Base-by-base conservation (phyloP, 192 early-diverging fungal genomes). In the Coemansia sp. region DNA sequence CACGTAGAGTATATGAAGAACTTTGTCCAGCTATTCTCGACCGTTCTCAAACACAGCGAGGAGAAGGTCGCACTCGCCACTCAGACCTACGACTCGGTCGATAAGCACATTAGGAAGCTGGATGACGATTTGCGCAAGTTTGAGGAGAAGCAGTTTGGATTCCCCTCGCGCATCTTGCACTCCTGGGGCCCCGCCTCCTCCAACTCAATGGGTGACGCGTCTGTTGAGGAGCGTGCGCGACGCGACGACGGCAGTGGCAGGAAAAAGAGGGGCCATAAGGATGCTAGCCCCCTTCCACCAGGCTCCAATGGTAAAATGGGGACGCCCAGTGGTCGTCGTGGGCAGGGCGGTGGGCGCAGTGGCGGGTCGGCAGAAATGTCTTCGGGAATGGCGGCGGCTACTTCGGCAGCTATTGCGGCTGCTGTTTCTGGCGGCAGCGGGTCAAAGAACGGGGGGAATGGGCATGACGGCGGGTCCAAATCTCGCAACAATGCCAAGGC, bases 61-160 rank as follows among this genome's bases (percentile, higher is more conserved):
- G 95, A 97, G 57, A 99, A 97, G 65, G 94, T 97, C 2, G 87
- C 92, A 0, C 70, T 99, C 26, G 97, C 97, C 13, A 91, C 90
- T 38, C 90, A 96, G 38, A 96, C 95, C 0, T 98, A 93, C 68
- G 95, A 99, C 61, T 83, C 92, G 70, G 95, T 95, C 71, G 96
- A 98, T 66, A 86, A 91, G 59, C 94, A 96, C 75, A 91, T 94
- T 40, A 84, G 92, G 23, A 85, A 92, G 34, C 71, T 98, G 21
- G 96, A 98, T 62, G 94, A 94, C n/a, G 95, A 96, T 59, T 69
- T 98, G 71, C 77, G 85, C 26, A 92, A 91, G 66, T 95, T 94
- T 69, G 94, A 98, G 71, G 94, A 98, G 56, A 90, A 94, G 43
- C 93, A 95, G 69, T 83, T 94, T 85, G 86, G 90, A 13, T 79